phyloP scores from a whole-genome alignment of 441 rosid species.

The Bocquillonia castaneifolia region DNA sequence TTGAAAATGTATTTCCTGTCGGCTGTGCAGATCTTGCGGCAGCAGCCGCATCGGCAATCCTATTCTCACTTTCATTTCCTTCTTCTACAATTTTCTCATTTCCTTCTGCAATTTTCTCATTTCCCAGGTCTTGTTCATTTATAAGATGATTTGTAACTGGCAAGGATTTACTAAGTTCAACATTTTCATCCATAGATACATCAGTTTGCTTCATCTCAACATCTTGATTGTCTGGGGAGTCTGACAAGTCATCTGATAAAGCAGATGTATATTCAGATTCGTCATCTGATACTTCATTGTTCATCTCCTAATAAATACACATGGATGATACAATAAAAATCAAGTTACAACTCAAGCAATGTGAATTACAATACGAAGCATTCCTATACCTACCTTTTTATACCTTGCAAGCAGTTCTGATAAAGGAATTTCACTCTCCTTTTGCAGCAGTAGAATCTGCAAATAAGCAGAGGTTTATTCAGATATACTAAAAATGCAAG shows the following conservation, averaged over 20 bases:
- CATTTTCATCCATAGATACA: slow-evolving; percentile 38
- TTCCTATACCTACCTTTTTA: slow-evolving; percentile 73
- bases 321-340: slow-evolving; percentile 26
- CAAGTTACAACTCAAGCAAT: slow-evolving; percentile 17
- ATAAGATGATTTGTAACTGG: slow-evolving; percentile 27
- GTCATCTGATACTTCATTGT: slow-evolving; percentile 58
- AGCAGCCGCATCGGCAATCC: slow-evolving; percentile 98
- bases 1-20: slow-evolving; percentile 93
- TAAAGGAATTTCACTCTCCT: slow-evolving; percentile 84
- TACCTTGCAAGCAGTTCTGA: slow-evolving; percentile 95
- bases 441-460: slow-evolving; percentile 81
- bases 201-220: slow-evolving; percentile 39
- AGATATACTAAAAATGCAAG: slow-evolving; percentile 5
- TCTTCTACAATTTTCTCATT: slow-evolving; percentile 47
- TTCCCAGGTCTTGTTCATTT: slow-evolving; percentile 36
- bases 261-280: slow-evolving; percentile 65
- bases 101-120: slow-evolving; percentile 39
- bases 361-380: slow-evolving; percentile 22
- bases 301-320: slow-evolving; percentile 51
- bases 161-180: slow-evolving; percentile 35
- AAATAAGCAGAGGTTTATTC: slow-evolving; percentile 26
- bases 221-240: slow-evolving; percentile 35
- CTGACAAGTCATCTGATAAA: slow-evolving; percentile 47
- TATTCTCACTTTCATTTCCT: slow-evolving; percentile 54
- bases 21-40: slow-evolving; percentile 99